Base-by-base conservation (phyloP, 805 yeast species). In the Pichia exigua region DNA sequence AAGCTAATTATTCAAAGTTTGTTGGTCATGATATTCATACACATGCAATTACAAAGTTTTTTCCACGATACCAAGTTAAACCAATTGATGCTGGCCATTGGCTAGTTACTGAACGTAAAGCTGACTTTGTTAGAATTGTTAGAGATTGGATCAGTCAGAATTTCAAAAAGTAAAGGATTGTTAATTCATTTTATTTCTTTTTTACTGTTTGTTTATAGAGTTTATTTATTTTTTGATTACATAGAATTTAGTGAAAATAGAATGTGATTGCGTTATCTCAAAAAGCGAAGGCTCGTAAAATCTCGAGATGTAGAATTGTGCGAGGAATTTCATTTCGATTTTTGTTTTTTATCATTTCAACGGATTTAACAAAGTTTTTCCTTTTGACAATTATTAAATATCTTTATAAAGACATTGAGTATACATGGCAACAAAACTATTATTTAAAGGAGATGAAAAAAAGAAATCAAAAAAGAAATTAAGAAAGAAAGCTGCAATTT, bases 1-100 rank as follows among this genome's bases (percentile, higher is more conserved):
- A 95, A 57, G 97, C 96, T 0, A 72, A 84, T 0, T 73, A 80
- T 41, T 86, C 96, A 1, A 54, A 56, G 8, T 67, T 67, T 50
- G 63, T 66, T 4, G 69, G 68, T 1, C 44, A 48, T 12, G 54
- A 57, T 32, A 40, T 62, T 11, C 53, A 57, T 21, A 32, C 38
- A 12, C 48, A 54, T n/a, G 46, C 49, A 26, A 56, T 67, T 20
- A 7, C 42, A 1, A 46, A 44, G 9, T 52, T 51, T 59, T 92
- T 89, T 65, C 91, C 95, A 1, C 72, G 75, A 41, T 87, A 83
- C 61, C 83, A 79, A 53, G 68, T 85, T 15, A 70, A 76, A 47
- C 92, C 84, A 59, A 72, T 94, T 26, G 82, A 87, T 35, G 76
- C 88, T 2, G 95, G 96, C 5, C 99, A 92, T 66, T 92, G 97